A percentile compares a stretch with the other conserved stretches of the same genome.
phyloP scores from a whole-genome alignment of 352 stramenopile genomes.

The Pythium brachiatum region DNA sequence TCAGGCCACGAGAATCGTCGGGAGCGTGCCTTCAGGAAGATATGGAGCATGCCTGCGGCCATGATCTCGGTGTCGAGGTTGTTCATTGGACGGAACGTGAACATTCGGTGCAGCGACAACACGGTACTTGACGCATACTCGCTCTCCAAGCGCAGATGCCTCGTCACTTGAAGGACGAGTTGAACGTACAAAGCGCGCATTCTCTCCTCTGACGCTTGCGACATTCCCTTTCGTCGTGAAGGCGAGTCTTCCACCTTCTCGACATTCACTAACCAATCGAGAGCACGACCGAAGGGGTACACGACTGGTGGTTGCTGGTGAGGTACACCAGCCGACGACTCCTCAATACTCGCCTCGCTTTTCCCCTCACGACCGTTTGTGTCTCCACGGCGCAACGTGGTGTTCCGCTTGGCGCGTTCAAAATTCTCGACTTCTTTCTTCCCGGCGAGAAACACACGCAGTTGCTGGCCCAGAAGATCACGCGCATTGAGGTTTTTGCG shows the following conservation, averaged over 20 bases:
- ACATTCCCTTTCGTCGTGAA: slow-evolving; percentile 54
- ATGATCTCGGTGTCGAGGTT: slow-evolving; percentile 60
- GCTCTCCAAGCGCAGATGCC: slow-evolving; percentile 55
- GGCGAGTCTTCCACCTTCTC: slow-evolving; percentile 59
- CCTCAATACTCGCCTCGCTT: neutral
- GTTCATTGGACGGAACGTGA: slow-evolving; percentile 72
- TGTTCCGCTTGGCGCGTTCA: slow-evolving; percentile 47
- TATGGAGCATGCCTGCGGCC: slow-evolving; percentile 63
- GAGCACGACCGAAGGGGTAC: slow-evolving; percentile 53
- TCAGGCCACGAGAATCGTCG: slow-evolving; percentile 53
- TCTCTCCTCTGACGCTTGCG: slow-evolving; percentile 57
- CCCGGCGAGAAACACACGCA: slow-evolving; percentile 60
- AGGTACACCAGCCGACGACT: neutral
- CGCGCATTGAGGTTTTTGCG: slow-evolving; percentile 59
- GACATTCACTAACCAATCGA: slow-evolving; percentile 72
- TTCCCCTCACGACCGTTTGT: neutral
- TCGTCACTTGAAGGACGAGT: slow-evolving; percentile 61
- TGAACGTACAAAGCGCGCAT: slow-evolving; percentile 65
- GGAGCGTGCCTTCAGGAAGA: slow-evolving; percentile 74
- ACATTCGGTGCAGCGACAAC: slow-evolving; percentile 74
- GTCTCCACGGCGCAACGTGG: slow-evolving; percentile 18
- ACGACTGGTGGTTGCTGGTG: slow-evolving; percentile 21
- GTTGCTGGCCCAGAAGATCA: slow-evolving; percentile 39
- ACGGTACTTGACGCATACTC: slow-evolving; percentile 75
- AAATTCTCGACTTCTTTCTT: slow-evolving; percentile 66